Base-by-base conservation (phyloP, 371 early-diverging fungal genomes). In the Mortierella sp. region DNA sequence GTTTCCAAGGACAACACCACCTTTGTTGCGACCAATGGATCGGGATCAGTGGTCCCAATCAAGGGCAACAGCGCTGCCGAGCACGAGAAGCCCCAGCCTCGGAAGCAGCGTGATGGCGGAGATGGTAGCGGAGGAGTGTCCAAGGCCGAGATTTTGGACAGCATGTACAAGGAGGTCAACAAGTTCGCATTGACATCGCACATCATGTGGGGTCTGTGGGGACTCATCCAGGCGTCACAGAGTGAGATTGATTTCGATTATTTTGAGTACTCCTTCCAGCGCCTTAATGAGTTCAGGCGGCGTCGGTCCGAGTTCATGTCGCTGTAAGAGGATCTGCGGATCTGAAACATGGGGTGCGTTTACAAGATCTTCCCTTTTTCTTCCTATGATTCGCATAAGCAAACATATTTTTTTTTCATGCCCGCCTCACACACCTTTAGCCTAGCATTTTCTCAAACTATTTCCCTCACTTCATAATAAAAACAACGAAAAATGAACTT, bases 221-320 rank as follows among this genome's bases (percentile, higher is more conserved):
- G 96, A 9, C 85, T 96, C 5, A 84, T 96, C n/a, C 96, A 95
- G 82, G 95, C 94, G 16, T 90, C 89, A 61, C 92, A 93, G 72
- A 93, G 94, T 75, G 92, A 94, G 31, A 96, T 96, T 61, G 94
- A 96, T n/a, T 96, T 95, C 89, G 95, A 96, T 75, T 96, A 96
- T 73, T 89, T 94, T 40, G 87, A 82, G 61, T 96, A 95, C 79
- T 92, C 93, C 0, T 78, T 89, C n/a, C 93, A 95, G 77, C 89
- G 96, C 6, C 74, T 96, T 16, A 54, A 73, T 43, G 86, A 85
- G 77, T 85, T 85, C 71, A 61, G 86, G 51, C 77, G 79, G 21
- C 79, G 82, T n/a, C 78, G 81, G 2, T 74, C 76, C 9, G 82
- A 85, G 77, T 85, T 81, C 46, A 81, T 85, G 86, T 31, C 76